These are phyloP conservation scores for Lichtheimia ornata DNA, from an alignment of 371 early-diverging fungal species.

Conservation along the genomic window DNA sequence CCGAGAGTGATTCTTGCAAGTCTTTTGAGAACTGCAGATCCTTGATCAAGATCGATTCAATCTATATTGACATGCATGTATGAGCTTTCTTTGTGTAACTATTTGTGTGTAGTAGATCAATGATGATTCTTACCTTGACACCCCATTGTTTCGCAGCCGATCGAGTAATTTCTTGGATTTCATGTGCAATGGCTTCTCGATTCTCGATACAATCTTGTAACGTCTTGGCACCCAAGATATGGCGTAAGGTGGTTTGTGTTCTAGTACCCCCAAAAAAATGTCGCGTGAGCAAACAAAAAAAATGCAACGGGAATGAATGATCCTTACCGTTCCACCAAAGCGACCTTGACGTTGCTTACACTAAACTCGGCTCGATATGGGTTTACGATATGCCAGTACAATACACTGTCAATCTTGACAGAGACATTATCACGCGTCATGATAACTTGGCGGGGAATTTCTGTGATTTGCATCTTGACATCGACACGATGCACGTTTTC, in stretches of 20 bases:
- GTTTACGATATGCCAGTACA: slow-evolving; percentile 85
- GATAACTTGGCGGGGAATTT: slow-evolving; percentile 77
- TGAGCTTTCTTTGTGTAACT: slow-evolving; percentile 5
- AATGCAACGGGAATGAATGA: background rate
- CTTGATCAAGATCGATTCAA: slow-evolving; percentile 85
- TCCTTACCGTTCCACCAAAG: slow-evolving; percentile 72
- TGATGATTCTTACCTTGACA: slow-evolving; percentile 52
- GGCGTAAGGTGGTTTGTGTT: slow-evolving; percentile 76
- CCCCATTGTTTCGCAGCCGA: slow-evolving; percentile 77
- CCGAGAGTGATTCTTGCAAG: slow-evolving; percentile 80
- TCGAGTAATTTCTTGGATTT: slow-evolving; percentile 77
- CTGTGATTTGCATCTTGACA: slow-evolving; percentile 76
- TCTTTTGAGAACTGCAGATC: slow-evolving; percentile 79
- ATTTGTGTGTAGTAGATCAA: background rate
- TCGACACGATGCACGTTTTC: slow-evolving; percentile 70
- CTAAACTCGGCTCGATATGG: slow-evolving; percentile 81
- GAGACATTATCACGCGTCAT: slow-evolving; percentile 91
- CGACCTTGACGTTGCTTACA: slow-evolving; percentile 72
- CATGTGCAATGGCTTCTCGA: slow-evolving; percentile 81
- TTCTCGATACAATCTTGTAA: slow-evolving; percentile 85
- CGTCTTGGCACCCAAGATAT: slow-evolving; percentile 64
- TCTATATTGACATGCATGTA: slow-evolving; percentile 26
- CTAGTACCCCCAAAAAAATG: slow-evolving; percentile 14
- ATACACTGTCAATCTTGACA: slow-evolving; percentile 79
- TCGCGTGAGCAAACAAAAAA: slow-evolving; percentile 1